Evolutionary conservation across 2,329 filamentous ascomycete species (phyloP).

Genomic region (Teratosphaeria nubilosa): DNA sequence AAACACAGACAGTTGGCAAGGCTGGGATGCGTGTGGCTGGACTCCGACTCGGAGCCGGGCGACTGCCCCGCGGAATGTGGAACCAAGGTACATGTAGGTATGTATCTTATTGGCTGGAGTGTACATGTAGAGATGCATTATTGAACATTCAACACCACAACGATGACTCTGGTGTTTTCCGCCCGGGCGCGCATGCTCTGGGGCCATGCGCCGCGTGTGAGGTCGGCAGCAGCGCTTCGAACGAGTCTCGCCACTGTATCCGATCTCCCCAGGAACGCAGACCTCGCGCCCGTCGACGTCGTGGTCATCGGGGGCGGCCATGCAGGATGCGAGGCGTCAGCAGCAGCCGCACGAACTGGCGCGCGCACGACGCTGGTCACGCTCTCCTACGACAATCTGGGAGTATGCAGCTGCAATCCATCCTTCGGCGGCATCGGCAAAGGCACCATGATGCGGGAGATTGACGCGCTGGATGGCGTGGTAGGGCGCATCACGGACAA

Average conservation of each 20-base stretch:
- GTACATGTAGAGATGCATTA: too few species aligned
- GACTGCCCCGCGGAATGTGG: background rate
- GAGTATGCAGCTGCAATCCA: constrained; percentile 92
- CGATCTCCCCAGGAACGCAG: constrained; percentile 14
- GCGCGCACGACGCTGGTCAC: constrained; percentile 85
- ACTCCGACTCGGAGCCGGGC: background rate
- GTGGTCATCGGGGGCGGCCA: constrained; percentile 93
- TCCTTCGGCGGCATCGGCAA: constrained; percentile 98
- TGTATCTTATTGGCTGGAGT: too few species aligned
- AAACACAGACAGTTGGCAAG: background rate
- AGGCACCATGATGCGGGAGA: constrained; percentile 87
- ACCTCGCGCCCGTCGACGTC: constrained; percentile 52
- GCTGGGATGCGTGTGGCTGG: too few species aligned
- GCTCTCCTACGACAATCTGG: constrained; percentile 77
- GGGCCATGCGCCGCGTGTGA: constrained; percentile 39
- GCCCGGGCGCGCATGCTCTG: constrained; percentile 32
- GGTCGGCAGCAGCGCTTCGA: constrained; percentile 27
- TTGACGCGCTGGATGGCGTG: constrained; percentile 88
- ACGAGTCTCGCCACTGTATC: constrained; percentile 38
- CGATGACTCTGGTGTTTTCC: constrained; percentile 19
- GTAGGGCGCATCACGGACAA: constrained; percentile 85
- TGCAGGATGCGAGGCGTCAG: constrained; percentile 86
- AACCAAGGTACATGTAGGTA: too few species aligned
- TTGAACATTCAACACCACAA: background rate
- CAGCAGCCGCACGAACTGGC: constrained; percentile 79